A percentile compares a stretch with the other conserved stretches of the same genome.
phyloP scores from a whole-genome alignment of 257 asterid genomes.

The Nicotiana paniculata region DNA sequence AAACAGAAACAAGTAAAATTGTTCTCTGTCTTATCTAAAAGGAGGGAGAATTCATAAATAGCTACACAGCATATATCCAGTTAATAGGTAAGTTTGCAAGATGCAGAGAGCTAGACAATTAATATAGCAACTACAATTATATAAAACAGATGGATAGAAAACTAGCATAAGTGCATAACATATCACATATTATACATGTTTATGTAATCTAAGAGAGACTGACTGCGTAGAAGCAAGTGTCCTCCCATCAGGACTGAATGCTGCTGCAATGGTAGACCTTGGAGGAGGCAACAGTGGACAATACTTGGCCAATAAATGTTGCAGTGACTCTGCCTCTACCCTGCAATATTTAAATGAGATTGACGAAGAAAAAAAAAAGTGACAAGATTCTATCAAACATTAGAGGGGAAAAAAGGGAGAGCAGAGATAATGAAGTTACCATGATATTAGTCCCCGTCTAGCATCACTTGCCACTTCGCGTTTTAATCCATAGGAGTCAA shows the following conservation, averaged over 20 bases:
- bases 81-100: neutral
- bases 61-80: neutral
- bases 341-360: constrained; percentile 31
- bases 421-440: constrained; percentile 35
- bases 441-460: constrained; percentile 76
- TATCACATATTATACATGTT: neutral
- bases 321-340: constrained; percentile 88
- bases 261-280: constrained; percentile 98
- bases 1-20: neutral
- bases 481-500: constrained; percentile 38
- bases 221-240: constrained; percentile 97
- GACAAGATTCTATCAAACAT: neutral
- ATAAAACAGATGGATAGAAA: neutral
- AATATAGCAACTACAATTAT: neutral
- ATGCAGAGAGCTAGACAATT: neutral
- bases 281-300: constrained; percentile 93
- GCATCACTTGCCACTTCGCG: constrained; percentile 61
- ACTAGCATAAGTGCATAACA: neutral
- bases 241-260: constrained; percentile 90
- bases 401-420: neutral
- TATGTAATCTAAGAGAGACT: constrained; percentile 12
- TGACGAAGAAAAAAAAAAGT: neutral
- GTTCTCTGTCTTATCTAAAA: neutral
- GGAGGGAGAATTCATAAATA: constrained; percentile 3
- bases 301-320: constrained; percentile 72